These are phyloP conservation scores for Mycena filopes DNA, from an alignment of 768 basidiomycete species.

Conservation along the genomic window DNA sequence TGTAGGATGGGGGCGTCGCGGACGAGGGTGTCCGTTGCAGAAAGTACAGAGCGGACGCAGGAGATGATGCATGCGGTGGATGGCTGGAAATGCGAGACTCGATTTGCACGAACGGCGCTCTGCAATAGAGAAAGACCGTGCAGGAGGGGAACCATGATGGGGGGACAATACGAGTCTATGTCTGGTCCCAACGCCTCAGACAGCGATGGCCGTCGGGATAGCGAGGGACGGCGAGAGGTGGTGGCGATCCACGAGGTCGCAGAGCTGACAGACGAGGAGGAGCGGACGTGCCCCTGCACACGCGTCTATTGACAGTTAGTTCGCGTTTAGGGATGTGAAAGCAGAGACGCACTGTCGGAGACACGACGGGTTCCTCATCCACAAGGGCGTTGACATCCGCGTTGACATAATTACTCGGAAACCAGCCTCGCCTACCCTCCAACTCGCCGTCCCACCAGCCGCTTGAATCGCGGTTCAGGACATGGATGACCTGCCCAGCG, in stretches of 20 bases:
- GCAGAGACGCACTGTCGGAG: slow-evolving; percentile 43
- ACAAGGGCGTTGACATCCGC: slow-evolving; percentile 67
- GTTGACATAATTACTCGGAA: slow-evolving; percentile 96
- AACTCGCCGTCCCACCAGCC: slow-evolving; percentile 99
- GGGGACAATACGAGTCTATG: slow-evolving; percentile 74
- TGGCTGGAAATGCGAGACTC: slow-evolving; percentile 88
- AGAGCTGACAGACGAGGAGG: slow-evolving; percentile 63
- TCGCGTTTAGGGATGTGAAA: slow-evolving; percentile 22
- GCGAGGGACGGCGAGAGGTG: slow-evolving; percentile 56
- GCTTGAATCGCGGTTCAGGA: slow-evolving; percentile 85
- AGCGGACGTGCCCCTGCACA: slow-evolving; percentile 54
- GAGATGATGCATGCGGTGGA: slow-evolving; percentile 96
- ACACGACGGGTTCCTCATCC: slow-evolving; percentile 59
- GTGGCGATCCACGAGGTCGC: slow-evolving; percentile 65
- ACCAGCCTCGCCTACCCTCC: slow-evolving; percentile 92
- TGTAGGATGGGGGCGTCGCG: slow-evolving; percentile 82
- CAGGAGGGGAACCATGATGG: slow-evolving; percentile 84
- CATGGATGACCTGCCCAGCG: slow-evolving; percentile 91
- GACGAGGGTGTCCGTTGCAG: slow-evolving; percentile 83
- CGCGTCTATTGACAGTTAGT: slow-evolving; percentile 37
- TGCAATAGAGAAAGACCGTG: slow-evolving; percentile 90
- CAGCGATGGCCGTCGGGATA: slow-evolving; percentile 55
- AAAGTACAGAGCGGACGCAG: slow-evolving; percentile 88
- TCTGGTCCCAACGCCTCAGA: slow-evolving; percentile 60
- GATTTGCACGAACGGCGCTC: slow-evolving; percentile 82